Base-by-base conservation (phyloP, 495 filamentous ascomycete species). In the Hypoxylon lenormandii region DNA sequence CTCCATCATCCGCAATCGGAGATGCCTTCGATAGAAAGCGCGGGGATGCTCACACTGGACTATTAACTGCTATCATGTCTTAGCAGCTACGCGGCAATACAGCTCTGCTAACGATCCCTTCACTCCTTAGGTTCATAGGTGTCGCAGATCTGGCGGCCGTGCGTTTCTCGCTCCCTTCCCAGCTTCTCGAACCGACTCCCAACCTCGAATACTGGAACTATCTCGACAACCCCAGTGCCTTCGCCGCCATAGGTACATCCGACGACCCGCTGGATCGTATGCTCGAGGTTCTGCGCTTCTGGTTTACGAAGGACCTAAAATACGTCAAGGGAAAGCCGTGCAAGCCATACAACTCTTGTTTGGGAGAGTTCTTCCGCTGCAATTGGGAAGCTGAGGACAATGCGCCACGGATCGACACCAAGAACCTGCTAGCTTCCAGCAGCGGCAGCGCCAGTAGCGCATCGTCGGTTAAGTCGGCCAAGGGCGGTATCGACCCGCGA, bases 131-230 rank as follows among this genome's bases (percentile, higher is more conserved):
- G 72, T 97, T 97, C 75, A 91, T 97, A 73, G 95, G 95, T 60
- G 95, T 98, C 54, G 81, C 93, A 67, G 95, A 98, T 81, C 94
- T 98, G 66, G 95, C 95, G 18, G 87, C 92, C 43, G 94, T 97
- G 62, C 91, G 95, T 56, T 98, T 98, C 81, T 97, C 94, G 1
- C 85, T 98, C 21, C 95, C 95, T 2, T 92, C 95, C 23, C 94
- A 97, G 76, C 90, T 98, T 19, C 84, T 98, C 69, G 95, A 98
- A 76, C 95, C 95, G 15, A 93, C 91, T 3, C 95, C 95, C 22
- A 98, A 98, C 73, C 83, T 98, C 65, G 95, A 98, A 82, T 98
- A 98, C 80, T 98, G 95, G 95, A 93, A 95, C 69, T 98, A 98
- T 73, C 83, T 98, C 75, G 95, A 98, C 77, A 87, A 92, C 66